Evolutionary conservation across 2,329 filamentous ascomycete species (phyloP), one percentile per base, ranked within the genome.

Genomic region (Helicocarpus griseus): DNA sequence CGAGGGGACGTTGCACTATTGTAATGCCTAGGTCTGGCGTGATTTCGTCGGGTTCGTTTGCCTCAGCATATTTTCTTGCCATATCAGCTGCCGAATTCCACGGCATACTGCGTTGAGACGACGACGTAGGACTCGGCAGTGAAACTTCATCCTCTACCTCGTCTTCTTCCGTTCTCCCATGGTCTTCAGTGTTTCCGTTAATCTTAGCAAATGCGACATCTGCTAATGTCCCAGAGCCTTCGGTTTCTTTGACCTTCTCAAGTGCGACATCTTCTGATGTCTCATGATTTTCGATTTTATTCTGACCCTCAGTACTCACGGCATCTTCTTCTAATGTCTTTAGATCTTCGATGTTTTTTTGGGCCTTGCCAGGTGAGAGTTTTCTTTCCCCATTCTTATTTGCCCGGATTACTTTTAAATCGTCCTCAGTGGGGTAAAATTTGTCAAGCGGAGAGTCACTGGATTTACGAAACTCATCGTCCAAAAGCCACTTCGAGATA

Each of bases 111-210:
- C 52, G 50, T 31, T 56, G 56, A 2, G 58, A 61, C 8, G 59
- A 59, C 14, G 55, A 49, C 2, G 53, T 54, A 33, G 58, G 60
- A 33, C 58, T 61, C 22, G 56, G 55, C 19, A 54, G 55, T 7
- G 50, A 26, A 14, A 57, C 52, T 17, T 31, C 39, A 24, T 53
- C 51, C 8, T 51, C 47, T 6, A 24, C 11, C 24, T 44, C n/a
- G 26, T 13, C 26, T 19, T 26, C 13, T 3, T 13, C 13, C 14
- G 22, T 21, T 26, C 14, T 43, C 6, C 6, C 22, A 8, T 21
- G 14, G 39, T 26, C 28, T 26, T 43, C 21, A 43, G 5, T n/a
- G 11, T 21, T 7, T 14, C 41, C n/a, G n/a, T n/a, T n/a, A n/a
- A n/a, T 31, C 41, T 44, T 7, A 11, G 17, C 26, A 31, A 4